Evolutionary conservation across 1,284 basidiomycete species (phyloP), one percentile per base, ranked within the genome.

Genomic region (Pterulicium gracile): DNA sequence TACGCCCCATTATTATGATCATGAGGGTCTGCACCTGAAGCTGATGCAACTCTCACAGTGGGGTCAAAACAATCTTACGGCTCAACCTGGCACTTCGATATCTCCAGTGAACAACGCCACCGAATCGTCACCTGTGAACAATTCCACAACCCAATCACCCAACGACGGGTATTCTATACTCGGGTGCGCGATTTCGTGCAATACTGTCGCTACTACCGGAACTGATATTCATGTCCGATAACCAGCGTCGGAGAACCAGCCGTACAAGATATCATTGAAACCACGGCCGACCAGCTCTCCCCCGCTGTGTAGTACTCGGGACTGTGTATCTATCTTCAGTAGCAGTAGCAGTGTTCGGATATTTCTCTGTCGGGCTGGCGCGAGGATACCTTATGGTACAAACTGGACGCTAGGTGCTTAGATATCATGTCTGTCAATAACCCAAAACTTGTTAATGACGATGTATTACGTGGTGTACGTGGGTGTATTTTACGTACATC

Each of bases 111-210:
- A 54, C 18, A 57, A 58, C 43, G 61, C 61, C 18, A 73, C 64
- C 4, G 52, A 55, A 3, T 53, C 57, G 35, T 60, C 61, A 24
- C 52, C 61, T 4, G 62, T 54, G 22, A 50, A 58, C 14, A 58
- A 60, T 44, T 56, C 59, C 19, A 67, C 69, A 4, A 73, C 70
- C 13, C 43, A 60, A 18, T 77, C 78, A 2, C 81, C 81, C 21
- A 76, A 81, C 51, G 80, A 83, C 58, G 80, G 80, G 55, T 84
- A 84, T 56, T 58, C 61, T 14, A 59, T 55, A 50, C 60, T 62
- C 48, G 66, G 61, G 36, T 39, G 27, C 27, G 10, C 10, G 27
- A n/a, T n/a, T n/a, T n/a, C n/a, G n/a, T n/a, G n/a, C n/a, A n/a
- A n/a, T n/a, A n/a, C n/a, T n/a, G n/a, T n/a, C n/a, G n/a, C n/a